These are phyloP conservation scores for Cytospora piceicola DNA, from an alignment of 2,329 filamentous ascomycete species.

Conservation along the genomic window DNA sequence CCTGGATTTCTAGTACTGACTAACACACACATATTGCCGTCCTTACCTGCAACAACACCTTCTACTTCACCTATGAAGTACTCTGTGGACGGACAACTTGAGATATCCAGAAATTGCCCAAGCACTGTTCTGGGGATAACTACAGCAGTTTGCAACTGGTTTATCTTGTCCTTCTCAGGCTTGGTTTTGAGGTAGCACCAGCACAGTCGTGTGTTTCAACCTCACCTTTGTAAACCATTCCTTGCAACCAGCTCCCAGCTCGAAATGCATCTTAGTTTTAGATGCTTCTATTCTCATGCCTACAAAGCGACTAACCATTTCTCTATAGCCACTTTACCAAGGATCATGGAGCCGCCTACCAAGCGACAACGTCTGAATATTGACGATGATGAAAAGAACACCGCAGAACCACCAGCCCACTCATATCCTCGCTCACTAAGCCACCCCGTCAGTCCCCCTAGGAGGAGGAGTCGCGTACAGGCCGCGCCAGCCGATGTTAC, in stretches of 20 bases:
- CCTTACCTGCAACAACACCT: too few species aligned
- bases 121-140: not conserved
- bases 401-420: not conserved
- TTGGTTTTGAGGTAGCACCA: not conserved
- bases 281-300: not conserved
- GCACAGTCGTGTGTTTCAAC: not conserved
- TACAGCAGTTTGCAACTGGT: not conserved
- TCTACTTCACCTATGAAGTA: too few species aligned
- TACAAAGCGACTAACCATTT: not conserved
- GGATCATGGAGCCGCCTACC: slow-evolving; percentile 23
- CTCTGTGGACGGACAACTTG: too few species aligned
- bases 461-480: slow-evolving; percentile 38
- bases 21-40: too few species aligned
- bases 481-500: slow-evolving; percentile 11
- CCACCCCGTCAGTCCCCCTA: slow-evolving; percentile 53
- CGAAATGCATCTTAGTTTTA: slow-evolving; percentile 1
- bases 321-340: not conserved
- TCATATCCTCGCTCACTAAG: slow-evolving; percentile 39
- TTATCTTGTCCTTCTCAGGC: not conserved
- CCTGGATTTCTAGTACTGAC: not conserved
- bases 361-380: slow-evolving; percentile 23
- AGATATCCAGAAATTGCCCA: not conserved
- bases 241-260: not conserved
- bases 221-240: not conserved
- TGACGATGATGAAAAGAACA: not conserved